phyloP scores from a whole-genome alignment of 1,284 basidiomycete genomes.

The Cutaneotrichosporon spelunceum region DNA sequence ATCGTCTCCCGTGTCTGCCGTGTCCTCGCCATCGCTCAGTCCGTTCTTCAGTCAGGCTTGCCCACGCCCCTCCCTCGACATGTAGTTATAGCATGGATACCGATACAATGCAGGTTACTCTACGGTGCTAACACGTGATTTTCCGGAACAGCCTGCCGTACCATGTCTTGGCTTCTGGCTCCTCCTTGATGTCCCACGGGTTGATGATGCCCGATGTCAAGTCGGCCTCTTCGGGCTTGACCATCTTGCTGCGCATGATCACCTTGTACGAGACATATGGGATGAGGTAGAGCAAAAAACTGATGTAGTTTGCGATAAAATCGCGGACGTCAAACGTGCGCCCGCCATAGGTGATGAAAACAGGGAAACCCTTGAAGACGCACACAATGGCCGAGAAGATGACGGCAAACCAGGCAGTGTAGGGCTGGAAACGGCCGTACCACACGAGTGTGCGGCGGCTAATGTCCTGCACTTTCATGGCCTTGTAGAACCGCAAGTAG shows the following conservation, averaged over 20 bases:
- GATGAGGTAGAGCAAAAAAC: slow-evolving; percentile 61
- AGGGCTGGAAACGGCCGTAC: slow-evolving; percentile 31
- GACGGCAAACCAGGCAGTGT: slow-evolving; percentile 29
- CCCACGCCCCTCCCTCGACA: not conserved
- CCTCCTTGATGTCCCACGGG: slow-evolving; percentile 20
- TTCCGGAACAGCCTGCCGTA: slow-evolving; percentile 14
- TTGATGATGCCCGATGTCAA: slow-evolving; percentile 21
- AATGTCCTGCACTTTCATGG: slow-evolving; percentile 32
- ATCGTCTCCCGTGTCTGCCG: too few relatives aligned
- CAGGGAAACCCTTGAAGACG: slow-evolving; percentile 33
- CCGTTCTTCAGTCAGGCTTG: too few relatives aligned
- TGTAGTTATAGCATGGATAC: slow-evolving; percentile 1
- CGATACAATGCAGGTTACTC: not conserved
- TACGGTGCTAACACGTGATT: slow-evolving; percentile 8
- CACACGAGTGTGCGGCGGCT: slow-evolving; percentile 24
- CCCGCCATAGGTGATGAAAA: slow-evolving; percentile 23
- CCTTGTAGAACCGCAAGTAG: slow-evolving; percentile 35
- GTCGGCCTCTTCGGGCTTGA: slow-evolving; percentile 14
- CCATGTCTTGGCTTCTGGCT: slow-evolving; percentile 17
- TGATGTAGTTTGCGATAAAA: slow-evolving; percentile 29
- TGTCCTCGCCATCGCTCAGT: too few relatives aligned
- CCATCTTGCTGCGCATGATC: slow-evolving; percentile 31
- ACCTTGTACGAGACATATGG: slow-evolving; percentile 58
- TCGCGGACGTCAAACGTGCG: slow-evolving; percentile 20
- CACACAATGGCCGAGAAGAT: slow-evolving; percentile 28